Evolutionary conservation across 2,329 filamentous ascomycete genomes (phyloP), one percentile per base, ranked within the genome.

Genomic region (Simplicillium sp.): DNA sequence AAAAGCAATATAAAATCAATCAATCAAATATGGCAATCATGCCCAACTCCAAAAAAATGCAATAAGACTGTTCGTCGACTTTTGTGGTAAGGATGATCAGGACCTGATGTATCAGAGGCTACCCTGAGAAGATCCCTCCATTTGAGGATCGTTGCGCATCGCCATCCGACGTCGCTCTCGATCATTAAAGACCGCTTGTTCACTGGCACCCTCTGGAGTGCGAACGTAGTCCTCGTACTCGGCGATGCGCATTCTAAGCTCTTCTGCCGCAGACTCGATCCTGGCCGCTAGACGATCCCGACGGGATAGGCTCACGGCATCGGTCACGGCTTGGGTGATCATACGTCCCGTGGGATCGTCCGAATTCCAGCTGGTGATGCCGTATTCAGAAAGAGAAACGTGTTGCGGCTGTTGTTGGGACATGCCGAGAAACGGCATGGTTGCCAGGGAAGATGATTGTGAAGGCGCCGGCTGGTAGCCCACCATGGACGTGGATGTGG

Each of bases 241-340:
- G 15, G 65, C 60, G 35, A 77, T 66, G 20, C 69, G 66, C 49
- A 73, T 61, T 7, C 70, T 73, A 28, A 79, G 62, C 55, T 77
- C 70, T 52, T 70, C 67, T 11, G 74, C 72, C 3, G 70, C 65
- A 34, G 68, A 61, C 48, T 78, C 71, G 40, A 79, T 67, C 48
- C 71, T 64, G 38, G 72, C 64, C 44, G 75, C 59, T 38, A 66
- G 60, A 4, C 73, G 63, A 1, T 65, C 61, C 38, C 62, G 60
- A 47, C 58, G 62, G 46, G 70, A 64, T 25, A 67, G 62, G 13
- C 50, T 48, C 20, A 66, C 62, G 16, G 68, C 65, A 39, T 72
- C 65, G 11, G 56, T 56, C 56, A 76, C 63, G 3, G 68, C 67
- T 43, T 65, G 61, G n/a, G 41, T 44, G 18, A 60, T 39, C 33